Evolutionary conservation across 768 basidiomycete genomes (phyloP), one percentile per base, ranked within the genome.

Genomic region (Boletus vinaceobasis): DNA sequence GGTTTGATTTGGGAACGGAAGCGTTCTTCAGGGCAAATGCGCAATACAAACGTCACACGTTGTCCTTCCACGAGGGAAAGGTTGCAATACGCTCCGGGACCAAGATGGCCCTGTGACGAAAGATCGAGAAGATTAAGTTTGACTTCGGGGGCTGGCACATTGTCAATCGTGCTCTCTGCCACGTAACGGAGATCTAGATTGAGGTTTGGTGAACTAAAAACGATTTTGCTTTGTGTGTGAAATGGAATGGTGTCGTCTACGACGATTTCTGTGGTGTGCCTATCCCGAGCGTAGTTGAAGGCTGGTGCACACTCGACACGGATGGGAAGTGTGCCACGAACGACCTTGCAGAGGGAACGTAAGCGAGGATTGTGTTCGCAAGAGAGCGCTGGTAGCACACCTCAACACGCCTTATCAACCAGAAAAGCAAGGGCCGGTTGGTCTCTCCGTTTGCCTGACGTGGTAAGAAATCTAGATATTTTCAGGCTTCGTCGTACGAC

Each of bases 241-340:
- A 50, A 72, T 29, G 72, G 60, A 71, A 76, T 44, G 44, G 80
- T 74, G 64, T 77, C 60, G 63, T 86, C 83, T 17, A 74, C 64
- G 50, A 84, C 59, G 60, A 84, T 75, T 29, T 77, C 68, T 1
- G 88, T 88, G 8, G 77, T 81, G 70, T 98, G 96, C 3, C 76
- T 46, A 45, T 85, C 80, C 13, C 88, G 80, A 1, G 93, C 94
- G 63, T 99, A 99, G 71, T 97, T 87, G 83, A 99, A 99, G 0
- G 94, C 96, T 0, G 96, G 96, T 0, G 92, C 93, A 63, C 92
- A 94, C 74, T 98, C 91, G 71, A 98, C 79, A 53, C 83, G 78
- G 50, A 96, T 76, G 0, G 90, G 86, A 32, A 97, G 75, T 7
- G 67, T 79, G 1, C 96, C 96, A 17, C 96, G 88, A 60, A 98